phyloP scores from a whole-genome alignment of 371 early-diverging fungal species.

The Mortierella sp. region DNA sequence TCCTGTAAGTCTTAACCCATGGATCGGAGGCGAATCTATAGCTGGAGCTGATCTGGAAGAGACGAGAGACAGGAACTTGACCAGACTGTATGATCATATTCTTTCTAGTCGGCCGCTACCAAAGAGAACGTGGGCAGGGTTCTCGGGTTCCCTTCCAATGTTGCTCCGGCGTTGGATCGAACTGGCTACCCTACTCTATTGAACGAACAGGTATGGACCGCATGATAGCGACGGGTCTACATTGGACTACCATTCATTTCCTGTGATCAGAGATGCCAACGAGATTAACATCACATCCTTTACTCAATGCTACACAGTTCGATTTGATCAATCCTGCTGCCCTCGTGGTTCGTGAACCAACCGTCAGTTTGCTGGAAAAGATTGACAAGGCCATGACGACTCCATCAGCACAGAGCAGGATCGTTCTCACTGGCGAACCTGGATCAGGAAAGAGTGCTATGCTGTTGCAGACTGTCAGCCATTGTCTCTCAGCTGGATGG shows the following conservation, averaged over 20 bases:
- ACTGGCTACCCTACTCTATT: slow-evolving; percentile 41
- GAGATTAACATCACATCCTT: no score
- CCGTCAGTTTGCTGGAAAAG: slow-evolving; percentile 41
- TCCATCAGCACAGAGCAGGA: slow-evolving; percentile 39
- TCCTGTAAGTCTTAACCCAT: slow-evolving; percentile 55
- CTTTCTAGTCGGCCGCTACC: slow-evolving; percentile 40
- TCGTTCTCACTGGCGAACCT: slow-evolving; percentile 49
- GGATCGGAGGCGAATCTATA: no score
- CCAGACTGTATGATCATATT: neutral
- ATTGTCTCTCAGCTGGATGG: slow-evolving; percentile 55
- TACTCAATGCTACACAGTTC: no score
- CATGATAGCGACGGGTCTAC: no score
- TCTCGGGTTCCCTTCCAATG: slow-evolving; percentile 35
- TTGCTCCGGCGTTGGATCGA: slow-evolving; percentile 36
- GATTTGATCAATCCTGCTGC: slow-evolving; percentile 49
- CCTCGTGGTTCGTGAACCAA: slow-evolving; percentile 49
- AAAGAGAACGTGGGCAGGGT: slow-evolving; percentile 43
- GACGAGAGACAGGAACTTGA: no score
- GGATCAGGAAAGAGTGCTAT: slow-evolving; percentile 57
- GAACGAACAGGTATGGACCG: slow-evolving; percentile 47
- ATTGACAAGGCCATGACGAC: slow-evolving; percentile 43
- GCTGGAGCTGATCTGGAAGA: no score
- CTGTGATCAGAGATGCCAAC: no score
- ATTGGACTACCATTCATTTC: no score
- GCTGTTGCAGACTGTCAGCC: slow-evolving; percentile 56